These are phyloP conservation scores for Penicillium sp. DNA, from an alignment of 2,329 filamentous ascomycete species.

Conservation along the genomic window DNA sequence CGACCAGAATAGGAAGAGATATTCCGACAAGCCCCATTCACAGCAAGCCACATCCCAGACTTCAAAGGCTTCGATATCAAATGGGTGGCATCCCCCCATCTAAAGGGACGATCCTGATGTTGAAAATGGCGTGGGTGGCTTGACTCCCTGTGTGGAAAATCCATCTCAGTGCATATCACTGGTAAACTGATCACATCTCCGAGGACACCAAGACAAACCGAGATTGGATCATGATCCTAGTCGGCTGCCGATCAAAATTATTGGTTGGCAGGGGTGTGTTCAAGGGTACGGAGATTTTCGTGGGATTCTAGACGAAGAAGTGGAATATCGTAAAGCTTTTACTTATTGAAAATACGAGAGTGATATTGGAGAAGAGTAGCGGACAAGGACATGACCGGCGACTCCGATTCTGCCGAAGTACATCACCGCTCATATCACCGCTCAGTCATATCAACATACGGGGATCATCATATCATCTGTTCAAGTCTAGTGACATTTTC, in stretches of 20 bases:
- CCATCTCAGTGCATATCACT: background rate
- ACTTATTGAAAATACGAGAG: background rate
- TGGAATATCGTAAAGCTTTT: background rate
- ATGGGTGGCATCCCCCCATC: conserved; percentile 1
- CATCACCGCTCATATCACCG: background rate
- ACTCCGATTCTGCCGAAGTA: background rate
- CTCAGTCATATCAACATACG: background rate
- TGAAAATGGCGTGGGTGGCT: background rate
- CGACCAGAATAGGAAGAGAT: background rate
- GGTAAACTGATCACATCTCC: background rate
- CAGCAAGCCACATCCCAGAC: background rate
- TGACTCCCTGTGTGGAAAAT: background rate
- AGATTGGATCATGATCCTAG: background rate
- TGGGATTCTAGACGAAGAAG: background rate
- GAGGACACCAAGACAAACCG: background rate
- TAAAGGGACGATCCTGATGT: conserved; percentile 10
- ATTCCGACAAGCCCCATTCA: background rate
- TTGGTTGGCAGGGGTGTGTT: background rate
- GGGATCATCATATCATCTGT: background rate
- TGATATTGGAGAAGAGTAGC: background rate
- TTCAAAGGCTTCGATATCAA: background rate
- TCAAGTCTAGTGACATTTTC: background rate
- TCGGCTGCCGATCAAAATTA: background rate
- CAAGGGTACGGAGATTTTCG: background rate
- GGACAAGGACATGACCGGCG: background rate